A percentile compares a stretch with the other conserved stretches of the same genome.
These are phyloP conservation scores for Leishmania martiniquensis DNA, from an alignment of 208 protist genomes.

Conservation along the genomic window DNA sequence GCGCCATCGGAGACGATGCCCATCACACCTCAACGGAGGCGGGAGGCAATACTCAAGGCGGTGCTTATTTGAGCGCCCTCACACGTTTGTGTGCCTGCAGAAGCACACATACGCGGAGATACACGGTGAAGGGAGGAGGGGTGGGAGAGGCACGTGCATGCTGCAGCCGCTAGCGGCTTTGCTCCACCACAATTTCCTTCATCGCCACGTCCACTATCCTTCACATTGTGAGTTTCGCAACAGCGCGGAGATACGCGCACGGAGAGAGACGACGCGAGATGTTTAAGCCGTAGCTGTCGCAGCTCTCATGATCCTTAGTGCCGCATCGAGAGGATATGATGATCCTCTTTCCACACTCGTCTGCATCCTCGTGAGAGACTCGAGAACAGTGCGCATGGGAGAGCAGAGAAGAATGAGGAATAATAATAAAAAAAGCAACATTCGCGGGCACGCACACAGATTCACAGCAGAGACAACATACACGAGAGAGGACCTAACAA, in stretches of 20 bases:
- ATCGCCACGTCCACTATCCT: neutral
- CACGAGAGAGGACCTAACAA: no score
- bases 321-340: neutral
- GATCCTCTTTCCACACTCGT: neutral
- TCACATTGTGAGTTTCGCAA: neutral
- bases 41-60: neutral
- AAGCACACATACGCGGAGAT: neutral
- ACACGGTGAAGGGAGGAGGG: no score
- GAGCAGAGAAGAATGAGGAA: neutral
- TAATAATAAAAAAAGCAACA: neutral
- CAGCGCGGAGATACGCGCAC: neutral
- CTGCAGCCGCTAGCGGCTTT: neutral
- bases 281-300: neutral
- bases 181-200: no score
- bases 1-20: neutral
- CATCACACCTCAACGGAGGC: neutral
- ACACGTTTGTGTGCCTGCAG: neutral
- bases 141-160: neutral
- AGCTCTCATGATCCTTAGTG: neutral
- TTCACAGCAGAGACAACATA: neutral
- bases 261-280: neutral
- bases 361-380: neutral
- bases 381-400: neutral
- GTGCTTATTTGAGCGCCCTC: neutral
- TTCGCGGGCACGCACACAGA: neutral